These are phyloP conservation scores for Fusarium chuoi DNA, from an alignment of 2,329 filamentous ascomycete species.

Conservation along the genomic window DNA sequence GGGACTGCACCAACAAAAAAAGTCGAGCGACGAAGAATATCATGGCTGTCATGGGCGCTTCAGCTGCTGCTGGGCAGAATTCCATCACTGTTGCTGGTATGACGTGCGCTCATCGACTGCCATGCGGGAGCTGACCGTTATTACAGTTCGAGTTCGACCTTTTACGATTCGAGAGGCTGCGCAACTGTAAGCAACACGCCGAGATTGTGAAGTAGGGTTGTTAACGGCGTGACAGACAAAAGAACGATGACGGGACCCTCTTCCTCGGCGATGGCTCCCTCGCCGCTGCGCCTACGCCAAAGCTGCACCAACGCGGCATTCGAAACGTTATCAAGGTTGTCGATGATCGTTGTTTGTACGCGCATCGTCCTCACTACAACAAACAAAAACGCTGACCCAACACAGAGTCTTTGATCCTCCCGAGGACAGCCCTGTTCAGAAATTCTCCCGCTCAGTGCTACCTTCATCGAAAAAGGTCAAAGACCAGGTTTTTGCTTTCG, in stretches of 20 bases:
- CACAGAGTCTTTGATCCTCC: constrained; percentile 93
- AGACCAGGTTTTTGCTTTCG: constrained; percentile 97
- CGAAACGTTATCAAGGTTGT: constrained; percentile 94
- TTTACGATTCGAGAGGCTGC: constrained; percentile 93
- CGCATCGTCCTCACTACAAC: constrained; percentile 28
- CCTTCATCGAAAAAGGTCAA: constrained; percentile 91
- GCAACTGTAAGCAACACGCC: constrained; percentile 70
- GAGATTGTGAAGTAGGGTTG: not conserved
- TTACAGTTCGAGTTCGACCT: constrained; percentile 72
- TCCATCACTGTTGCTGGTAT: constrained; percentile 70
- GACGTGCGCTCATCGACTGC: constrained; percentile 19
- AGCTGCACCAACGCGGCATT: constrained; percentile 86
- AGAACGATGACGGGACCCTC: constrained; percentile 83
- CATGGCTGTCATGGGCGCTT: constrained; percentile 37
- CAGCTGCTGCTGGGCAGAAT: constrained; percentile 52
- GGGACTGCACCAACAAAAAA: not conserved
- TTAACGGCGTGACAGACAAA: constrained; percentile 57
- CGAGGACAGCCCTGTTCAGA: constrained; percentile 91
- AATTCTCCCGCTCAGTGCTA: constrained; percentile 84
- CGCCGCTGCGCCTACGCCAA: constrained; percentile 85
- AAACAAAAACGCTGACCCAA: constrained; percentile 28
- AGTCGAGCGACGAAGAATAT: not conserved
- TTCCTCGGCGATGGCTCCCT: constrained; percentile 98
- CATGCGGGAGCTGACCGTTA: constrained; percentile 42
- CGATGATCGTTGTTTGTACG: constrained; percentile 94